Evolutionary conservation across 2,329 filamentous ascomycete species (phyloP).

Genomic region (Camptophora hylomeconis): DNA sequence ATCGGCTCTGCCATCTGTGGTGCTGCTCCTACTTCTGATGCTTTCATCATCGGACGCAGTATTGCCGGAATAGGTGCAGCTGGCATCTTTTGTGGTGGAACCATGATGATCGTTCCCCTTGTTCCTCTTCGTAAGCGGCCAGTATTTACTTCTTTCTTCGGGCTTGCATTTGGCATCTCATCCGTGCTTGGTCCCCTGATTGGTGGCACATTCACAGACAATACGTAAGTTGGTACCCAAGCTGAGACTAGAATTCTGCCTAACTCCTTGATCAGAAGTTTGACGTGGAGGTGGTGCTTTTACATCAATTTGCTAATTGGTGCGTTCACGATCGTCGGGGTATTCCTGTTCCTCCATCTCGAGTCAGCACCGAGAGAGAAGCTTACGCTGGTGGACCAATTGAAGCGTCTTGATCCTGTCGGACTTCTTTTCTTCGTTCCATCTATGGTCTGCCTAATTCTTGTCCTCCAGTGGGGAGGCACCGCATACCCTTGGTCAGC

Average conservation of each 20-base stretch:
- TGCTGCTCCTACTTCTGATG: slow-evolving; percentile 24
- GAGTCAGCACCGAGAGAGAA: slow-evolving; percentile 9
- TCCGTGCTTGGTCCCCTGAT: slow-evolving; percentile 27
- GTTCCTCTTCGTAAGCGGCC: slow-evolving; percentile 19
- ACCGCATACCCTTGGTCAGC: slow-evolving; percentile 35
- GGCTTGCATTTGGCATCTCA: slow-evolving; percentile 21
- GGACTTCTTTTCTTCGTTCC: slow-evolving; percentile 25
- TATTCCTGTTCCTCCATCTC: slow-evolving; percentile 22
- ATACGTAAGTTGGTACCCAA: slow-evolving; percentile 18
- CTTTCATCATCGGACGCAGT: slow-evolving; percentile 29
- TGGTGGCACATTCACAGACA: slow-evolving; percentile 29
- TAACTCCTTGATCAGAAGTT: slow-evolving; percentile 14
- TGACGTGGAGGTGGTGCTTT: slow-evolving; percentile 23
- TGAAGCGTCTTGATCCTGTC: slow-evolving; percentile 19
- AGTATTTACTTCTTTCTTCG: slow-evolving; percentile 12
- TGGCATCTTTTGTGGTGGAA: slow-evolving; percentile 27
- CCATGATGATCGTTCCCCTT: slow-evolving; percentile 17
- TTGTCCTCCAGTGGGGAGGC: slow-evolving; percentile 37
- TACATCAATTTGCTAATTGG: slow-evolving; percentile 45
- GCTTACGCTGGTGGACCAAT: slow-evolving; percentile 5
- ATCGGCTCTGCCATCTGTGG: slow-evolving; percentile 28
- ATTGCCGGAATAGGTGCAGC: slow-evolving; percentile 27
- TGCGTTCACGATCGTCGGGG: slow-evolving; percentile 25
- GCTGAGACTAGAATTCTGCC: slow-evolving; percentile 18
- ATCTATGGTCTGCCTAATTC: slow-evolving; percentile 21